These are phyloP conservation scores for Castanea crenata DNA, from an alignment of 306 rosid species.

Conservation along the genomic window DNA sequence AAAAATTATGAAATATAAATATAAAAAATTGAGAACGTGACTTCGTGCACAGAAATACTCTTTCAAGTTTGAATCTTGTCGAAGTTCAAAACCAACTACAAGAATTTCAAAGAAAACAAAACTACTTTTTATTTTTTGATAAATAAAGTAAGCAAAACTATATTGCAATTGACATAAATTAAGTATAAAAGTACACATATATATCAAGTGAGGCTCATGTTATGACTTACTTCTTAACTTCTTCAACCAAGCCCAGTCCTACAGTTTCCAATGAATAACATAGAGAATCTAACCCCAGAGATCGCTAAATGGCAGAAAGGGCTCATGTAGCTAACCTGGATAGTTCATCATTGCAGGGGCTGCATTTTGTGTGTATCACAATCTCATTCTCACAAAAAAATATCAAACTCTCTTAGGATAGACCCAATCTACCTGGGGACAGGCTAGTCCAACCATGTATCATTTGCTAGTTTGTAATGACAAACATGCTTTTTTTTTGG, in stretches of 20 bases:
- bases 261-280: background rate
- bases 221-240: background rate
- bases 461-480: slow-evolving; percentile 5
- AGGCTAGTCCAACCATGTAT: slow-evolving; percentile 10
- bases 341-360: background rate
- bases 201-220: background rate
- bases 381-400: background rate
- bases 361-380: background rate
- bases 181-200: background rate
- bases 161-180: background rate
- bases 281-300: background rate
- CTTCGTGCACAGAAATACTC: background rate
- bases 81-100: background rate
- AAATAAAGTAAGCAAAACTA: background rate
- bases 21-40: background rate
- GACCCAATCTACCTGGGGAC: slow-evolving; percentile 4
- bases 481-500: background rate
- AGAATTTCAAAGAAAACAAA: background rate
- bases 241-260: background rate
- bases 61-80: background rate
- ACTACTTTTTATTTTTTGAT: no score
- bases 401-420: background rate
- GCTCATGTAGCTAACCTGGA: background rate
- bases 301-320: background rate
- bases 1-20: background rate